Evolutionary conservation across 1,284 basidiomycete species (phyloP).

Genomic region (Leccinum huronense): DNA sequence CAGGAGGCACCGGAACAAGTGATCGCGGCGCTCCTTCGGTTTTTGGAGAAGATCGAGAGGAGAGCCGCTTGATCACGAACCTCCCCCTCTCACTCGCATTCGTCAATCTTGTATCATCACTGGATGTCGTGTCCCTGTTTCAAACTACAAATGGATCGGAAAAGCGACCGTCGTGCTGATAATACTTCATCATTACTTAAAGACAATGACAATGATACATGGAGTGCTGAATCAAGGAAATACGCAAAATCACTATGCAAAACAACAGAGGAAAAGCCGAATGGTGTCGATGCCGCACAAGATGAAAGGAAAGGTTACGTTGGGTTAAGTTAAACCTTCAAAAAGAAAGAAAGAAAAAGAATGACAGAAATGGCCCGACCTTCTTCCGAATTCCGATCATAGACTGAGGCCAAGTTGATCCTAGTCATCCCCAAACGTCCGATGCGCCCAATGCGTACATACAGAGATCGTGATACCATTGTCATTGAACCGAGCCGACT

Average conservation of each 20-base stretch:
- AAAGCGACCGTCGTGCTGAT: slow-evolving; percentile 16
- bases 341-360: slow-evolving; percentile 7
- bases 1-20: slow-evolving; percentile 45
- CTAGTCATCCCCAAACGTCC: background rate
- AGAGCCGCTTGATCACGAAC: slow-evolving; percentile 4
- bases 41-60: slow-evolving; percentile 19
- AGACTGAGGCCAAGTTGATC: background rate
- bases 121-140: slow-evolving; percentile 1
- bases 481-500: slow-evolving; percentile 25
- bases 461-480: background rate
- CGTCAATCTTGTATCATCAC: background rate
- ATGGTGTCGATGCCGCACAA: slow-evolving; percentile 11
- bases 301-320: slow-evolving; percentile 3
- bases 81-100: background rate
- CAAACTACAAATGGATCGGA: slow-evolving; percentile 21
- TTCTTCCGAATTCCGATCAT: slow-evolving; percentile 2
- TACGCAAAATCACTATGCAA: slow-evolving; percentile 24
- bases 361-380: background rate
- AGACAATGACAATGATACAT: slow-evolving; percentile 29
- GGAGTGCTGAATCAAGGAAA: slow-evolving; percentile 20
- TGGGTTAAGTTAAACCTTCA: slow-evolving; percentile 14
- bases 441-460: background rate
- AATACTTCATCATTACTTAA: slow-evolving; percentile 22
- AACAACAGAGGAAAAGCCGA: slow-evolving; percentile 23
- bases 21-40: slow-evolving; percentile 23